A percentile compares a stretch with the other conserved stretches of the same genome.
These are phyloP conservation scores for Pterulicium gracile DNA, from an alignment of 1,284 basidiomycete species.

Conservation along the genomic window DNA sequence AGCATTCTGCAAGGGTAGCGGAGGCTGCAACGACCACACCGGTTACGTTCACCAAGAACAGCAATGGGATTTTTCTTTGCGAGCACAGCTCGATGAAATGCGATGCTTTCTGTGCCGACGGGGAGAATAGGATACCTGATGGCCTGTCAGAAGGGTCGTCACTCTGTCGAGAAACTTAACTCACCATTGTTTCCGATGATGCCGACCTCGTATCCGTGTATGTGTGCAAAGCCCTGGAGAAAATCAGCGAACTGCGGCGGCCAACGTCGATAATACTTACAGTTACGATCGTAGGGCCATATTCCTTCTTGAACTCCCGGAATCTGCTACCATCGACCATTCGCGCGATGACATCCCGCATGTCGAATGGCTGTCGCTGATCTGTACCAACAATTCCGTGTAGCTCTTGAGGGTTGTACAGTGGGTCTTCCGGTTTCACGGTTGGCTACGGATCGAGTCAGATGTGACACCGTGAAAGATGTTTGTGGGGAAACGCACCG, in stretches of 20 bases:
- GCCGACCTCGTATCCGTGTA: constrained; percentile 83
- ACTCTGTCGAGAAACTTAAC: too few relatives aligned
- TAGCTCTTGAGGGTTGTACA: constrained; percentile 75
- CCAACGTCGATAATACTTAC: constrained; percentile 30
- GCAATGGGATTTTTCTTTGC: constrained; percentile 79
- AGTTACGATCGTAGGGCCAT: constrained; percentile 84
- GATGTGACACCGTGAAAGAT: constrained; percentile 7
- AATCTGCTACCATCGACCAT: constrained; percentile 88
- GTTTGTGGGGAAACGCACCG: constrained; percentile 26
- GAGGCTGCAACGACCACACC: constrained; percentile 24
- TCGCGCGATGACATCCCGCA: constrained; percentile 88
- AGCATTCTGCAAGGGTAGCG: constrained; percentile 5
- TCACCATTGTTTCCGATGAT: constrained; percentile 82
- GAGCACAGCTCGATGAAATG: constrained; percentile 94
- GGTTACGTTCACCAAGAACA: constrained; percentile 93
- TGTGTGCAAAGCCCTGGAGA: constrained; percentile 74
- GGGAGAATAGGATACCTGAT: constrained; percentile 76
- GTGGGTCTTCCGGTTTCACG: constrained; percentile 53
- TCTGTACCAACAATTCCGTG: constrained; percentile 90
- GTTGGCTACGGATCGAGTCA: constrained; percentile 35
- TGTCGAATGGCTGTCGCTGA: constrained; percentile 81
- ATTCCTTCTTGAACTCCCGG: constrained; percentile 93
- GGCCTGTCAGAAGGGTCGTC: not conserved
- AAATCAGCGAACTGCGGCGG: not conserved
- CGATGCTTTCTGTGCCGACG: constrained; percentile 87